A percentile compares a stretch with the other conserved stretches of the same genome.
Evolutionary conservation across 371 early-diverging fungal species (phyloP).

Genomic region (Apophysomyces elegans): DNA sequence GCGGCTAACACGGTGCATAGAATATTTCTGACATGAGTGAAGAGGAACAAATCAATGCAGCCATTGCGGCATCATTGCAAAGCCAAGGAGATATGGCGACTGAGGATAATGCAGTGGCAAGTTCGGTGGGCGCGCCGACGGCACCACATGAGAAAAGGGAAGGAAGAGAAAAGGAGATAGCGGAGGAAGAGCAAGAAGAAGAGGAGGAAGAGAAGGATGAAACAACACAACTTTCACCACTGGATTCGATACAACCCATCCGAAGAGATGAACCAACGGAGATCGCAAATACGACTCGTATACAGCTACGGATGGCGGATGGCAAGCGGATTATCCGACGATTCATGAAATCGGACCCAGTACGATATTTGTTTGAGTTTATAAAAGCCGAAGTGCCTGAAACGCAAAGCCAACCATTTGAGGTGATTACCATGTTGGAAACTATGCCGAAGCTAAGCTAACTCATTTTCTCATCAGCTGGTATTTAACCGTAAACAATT

Average conservation of each 20-base stretch:
- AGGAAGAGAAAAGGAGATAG: constrained; percentile 14
- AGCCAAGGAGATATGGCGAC: constrained; percentile 22
- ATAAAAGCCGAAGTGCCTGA: constrained; percentile 68
- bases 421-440: constrained; percentile 49
- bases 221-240: constrained; percentile 25
- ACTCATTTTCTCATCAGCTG: constrained; percentile 35
- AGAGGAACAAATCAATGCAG: constrained; percentile 87
- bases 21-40: constrained; percentile 79
- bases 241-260: constrained; percentile 53
- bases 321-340: constrained; percentile 69
- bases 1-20: constrained; percentile 16
- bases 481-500: constrained; percentile 69
- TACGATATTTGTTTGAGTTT: constrained; percentile 69
- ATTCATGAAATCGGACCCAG: constrained; percentile 68
- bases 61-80: constrained; percentile 75
- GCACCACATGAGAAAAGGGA: constrained; percentile 9
- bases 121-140: not conserved
- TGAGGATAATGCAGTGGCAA: constrained; percentile 7
- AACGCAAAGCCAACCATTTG: constrained; percentile 67
- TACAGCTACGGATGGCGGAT: constrained; percentile 74
- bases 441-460: constrained; percentile 1
- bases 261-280: constrained; percentile 59
- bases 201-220: constrained; percentile 16
- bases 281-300: constrained; percentile 61
- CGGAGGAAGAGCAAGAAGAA: constrained; percentile 14